Evolutionary conservation across 495 filamentous ascomycete genomes (phyloP), one percentile per base, ranked within the genome.

Genomic region (Neurospora sp.): DNA sequence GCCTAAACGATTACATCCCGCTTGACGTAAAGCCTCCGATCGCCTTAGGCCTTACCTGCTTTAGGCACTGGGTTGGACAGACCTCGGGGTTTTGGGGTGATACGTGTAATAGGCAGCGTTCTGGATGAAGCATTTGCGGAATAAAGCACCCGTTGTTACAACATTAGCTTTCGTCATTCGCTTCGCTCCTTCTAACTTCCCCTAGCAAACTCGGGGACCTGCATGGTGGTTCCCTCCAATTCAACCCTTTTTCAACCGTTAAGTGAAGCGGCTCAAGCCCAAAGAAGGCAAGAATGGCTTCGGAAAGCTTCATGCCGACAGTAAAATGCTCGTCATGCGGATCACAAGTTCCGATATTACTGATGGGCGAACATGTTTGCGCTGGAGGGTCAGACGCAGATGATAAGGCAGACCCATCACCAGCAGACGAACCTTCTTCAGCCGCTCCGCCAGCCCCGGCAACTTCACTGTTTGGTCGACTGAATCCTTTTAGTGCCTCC

Each of bases 261-360:
- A 18, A 65, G 72, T 31, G 73, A 73, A 71, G 71, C 71, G 70
- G 70, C 78, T 68, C 31, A 44, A 74, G 31, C 71, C 38, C 53
- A 71, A 79, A 72, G 27, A 88, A 86, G 86, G 83, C 85, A 74
- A 80, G 80, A 41, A 74, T 82, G 47, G 81, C 84, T 75, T 83
- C 90, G 77, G 86, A 88, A 73, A 89, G 88, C 83, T 89, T 94
- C 69, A 86, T 99, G 85, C 94, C 95, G 77, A 90, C 90, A 22
- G 94, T 99, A 81, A 98, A 97, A 89, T 99, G 96, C 85, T 98
- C 96, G 69, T 91, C 86, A 80, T 99, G 96, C 79, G 90, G 89
- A 68, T 82, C 84, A 41, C 89, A 96, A 79, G 93, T 98, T 73
- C 92, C 95, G 78, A 98, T 99, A 75, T 90, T 92, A 9, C 82